A percentile compares a stretch with the other conserved stretches of the same genome.
Conservation (phyloP, 108 stramenopile species). For the Halocafeteria seosinensis region DNA sequence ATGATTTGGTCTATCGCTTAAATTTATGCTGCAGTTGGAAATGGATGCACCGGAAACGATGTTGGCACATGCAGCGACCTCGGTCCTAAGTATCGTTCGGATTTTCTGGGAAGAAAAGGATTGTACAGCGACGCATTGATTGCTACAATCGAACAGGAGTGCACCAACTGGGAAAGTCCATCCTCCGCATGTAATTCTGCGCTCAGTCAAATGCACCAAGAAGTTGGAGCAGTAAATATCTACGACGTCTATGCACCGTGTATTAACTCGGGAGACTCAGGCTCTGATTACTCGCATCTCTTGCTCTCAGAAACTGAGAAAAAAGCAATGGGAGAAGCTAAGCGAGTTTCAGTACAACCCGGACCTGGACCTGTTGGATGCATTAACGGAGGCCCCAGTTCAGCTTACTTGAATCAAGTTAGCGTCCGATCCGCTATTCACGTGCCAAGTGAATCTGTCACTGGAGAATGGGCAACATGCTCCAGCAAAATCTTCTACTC, state of each 20-base stretch:
- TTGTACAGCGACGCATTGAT: not conserved
- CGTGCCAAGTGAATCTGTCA: constrained; percentile 1
- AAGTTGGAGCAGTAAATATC: constrained; percentile 19
- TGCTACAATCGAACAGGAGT: not conserved
- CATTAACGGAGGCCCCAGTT: constrained; percentile 13
- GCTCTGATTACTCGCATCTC: not conserved
- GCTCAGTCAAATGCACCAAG: constrained; percentile 7
- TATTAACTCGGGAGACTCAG: not conserved
- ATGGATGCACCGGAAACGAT: constrained; percentile 32
- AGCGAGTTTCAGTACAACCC: not conserved
- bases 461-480: constrained; percentile 2
- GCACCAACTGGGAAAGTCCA: constrained; percentile 1
- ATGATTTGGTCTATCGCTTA: too few relatives aligned
- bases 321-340: not conserved
- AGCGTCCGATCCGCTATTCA: constrained; percentile 20
- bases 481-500: constrained; percentile 14
- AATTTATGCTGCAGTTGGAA: constrained; percentile 28
- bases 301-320: not conserved
- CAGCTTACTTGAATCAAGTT: constrained; percentile 7
- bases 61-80: constrained; percentile 21
- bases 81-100: not conserved
- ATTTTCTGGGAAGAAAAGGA: constrained; percentile 3
- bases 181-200: not conserved
- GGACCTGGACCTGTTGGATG: constrained; percentile 19
- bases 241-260: constrained; percentile 22